These are phyloP conservation scores for Phaeosphaeria sp. DNA, from an alignment of 2,329 filamentous ascomycete genomes.

Conservation along the genomic window DNA sequence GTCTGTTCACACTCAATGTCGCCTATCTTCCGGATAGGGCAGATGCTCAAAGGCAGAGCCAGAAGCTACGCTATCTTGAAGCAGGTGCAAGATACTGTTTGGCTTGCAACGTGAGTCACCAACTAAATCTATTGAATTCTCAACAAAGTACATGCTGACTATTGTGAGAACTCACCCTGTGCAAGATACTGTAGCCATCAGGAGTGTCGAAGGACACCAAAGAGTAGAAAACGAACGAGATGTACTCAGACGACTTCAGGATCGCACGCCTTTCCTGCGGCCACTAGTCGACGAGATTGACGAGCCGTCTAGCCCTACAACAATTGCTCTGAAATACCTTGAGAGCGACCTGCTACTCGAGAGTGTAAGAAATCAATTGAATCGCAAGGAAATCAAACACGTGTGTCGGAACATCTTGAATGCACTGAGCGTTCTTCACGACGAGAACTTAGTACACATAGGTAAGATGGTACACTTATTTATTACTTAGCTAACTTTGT, in stretches of 20 bases:
- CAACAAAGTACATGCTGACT: not conserved
- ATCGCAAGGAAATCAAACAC: slow-evolving; percentile 25
- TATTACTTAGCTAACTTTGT: not conserved
- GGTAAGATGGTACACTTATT: slow-evolving; percentile 10
- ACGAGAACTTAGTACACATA: slow-evolving; percentile 32
- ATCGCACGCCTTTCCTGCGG: slow-evolving; percentile 27
- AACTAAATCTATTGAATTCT: not conserved
- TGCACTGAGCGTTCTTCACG: slow-evolving; percentile 29
- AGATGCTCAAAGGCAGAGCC: slow-evolving; percentile 17
- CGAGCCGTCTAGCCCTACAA: slow-evolving; percentile 22
- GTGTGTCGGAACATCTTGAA: slow-evolving; percentile 22
- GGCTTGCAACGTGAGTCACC: slow-evolving; percentile 25
- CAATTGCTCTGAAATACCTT: slow-evolving; percentile 32
- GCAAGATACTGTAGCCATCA: slow-evolving; percentile 27
- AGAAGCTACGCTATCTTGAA: slow-evolving; percentile 23
- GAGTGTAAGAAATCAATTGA: slow-evolving; percentile 18
- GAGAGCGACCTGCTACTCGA: slow-evolving; percentile 24
- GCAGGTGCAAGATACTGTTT: slow-evolving; percentile 23
- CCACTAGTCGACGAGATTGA: slow-evolving; percentile 38
- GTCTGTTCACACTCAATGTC: not conserved
- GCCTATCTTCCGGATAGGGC: slow-evolving; percentile 20
- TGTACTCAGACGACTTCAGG: slow-evolving; percentile 32
- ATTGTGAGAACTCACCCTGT: slow-evolving; percentile 9
- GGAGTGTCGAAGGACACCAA: slow-evolving; percentile 27
- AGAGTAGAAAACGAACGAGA: slow-evolving; percentile 35